Percentiles rank a stretch among this genome's conserved stretches.
Evolutionary conservation across 768 basidiomycete species (phyloP).

Genomic region (Termitomyces sp.): DNA sequence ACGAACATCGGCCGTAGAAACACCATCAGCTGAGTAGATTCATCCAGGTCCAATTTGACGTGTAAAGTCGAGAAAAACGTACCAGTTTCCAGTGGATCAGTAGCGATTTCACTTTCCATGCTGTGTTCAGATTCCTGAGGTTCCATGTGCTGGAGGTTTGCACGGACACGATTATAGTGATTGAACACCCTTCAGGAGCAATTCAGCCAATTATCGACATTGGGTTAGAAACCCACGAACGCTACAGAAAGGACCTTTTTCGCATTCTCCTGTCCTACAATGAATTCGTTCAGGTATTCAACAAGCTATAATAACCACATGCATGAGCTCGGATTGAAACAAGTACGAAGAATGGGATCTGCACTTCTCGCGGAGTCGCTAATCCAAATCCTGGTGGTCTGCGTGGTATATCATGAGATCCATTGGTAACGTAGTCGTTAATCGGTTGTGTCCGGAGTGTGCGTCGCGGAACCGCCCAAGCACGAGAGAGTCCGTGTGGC

Average conservation of each 20-base stretch:
- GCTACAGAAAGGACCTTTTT: slow-evolving; percentile 95
- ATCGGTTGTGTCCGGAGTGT: slow-evolving; percentile 56
- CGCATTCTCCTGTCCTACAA: slow-evolving; percentile 88
- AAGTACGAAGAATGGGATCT: not conserved
- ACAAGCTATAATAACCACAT: slow-evolving; percentile 52
- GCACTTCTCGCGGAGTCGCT: slow-evolving; percentile 57
- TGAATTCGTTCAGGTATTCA: slow-evolving; percentile 82
- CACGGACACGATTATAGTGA: slow-evolving; percentile 86
- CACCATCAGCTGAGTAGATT: slow-evolving; percentile 19
- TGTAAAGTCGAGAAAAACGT: not conserved
- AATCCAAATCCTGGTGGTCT: slow-evolving; percentile 44
- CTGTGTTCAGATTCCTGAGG: slow-evolving; percentile 25
- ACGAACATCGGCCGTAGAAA: slow-evolving; percentile 57
- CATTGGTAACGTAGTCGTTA: slow-evolving; percentile 34
- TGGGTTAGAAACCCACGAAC: slow-evolving; percentile 45
- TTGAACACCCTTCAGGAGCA: slow-evolving; percentile 73
- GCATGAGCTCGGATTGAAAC: not conserved
- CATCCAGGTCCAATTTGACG: not conserved
- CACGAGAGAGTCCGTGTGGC: slow-evolving; percentile 21
- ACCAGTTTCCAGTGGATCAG: slow-evolving; percentile 16
- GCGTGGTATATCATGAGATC: slow-evolving; percentile 27
- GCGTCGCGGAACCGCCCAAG: slow-evolving; percentile 26
- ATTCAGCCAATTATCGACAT: not conserved
- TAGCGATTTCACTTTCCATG: slow-evolving; percentile 2
- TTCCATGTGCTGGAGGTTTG: slow-evolving; percentile 55